Conservation (phyloP, 352 stramenopile species). For the Blastocystis sp. region DNA sequence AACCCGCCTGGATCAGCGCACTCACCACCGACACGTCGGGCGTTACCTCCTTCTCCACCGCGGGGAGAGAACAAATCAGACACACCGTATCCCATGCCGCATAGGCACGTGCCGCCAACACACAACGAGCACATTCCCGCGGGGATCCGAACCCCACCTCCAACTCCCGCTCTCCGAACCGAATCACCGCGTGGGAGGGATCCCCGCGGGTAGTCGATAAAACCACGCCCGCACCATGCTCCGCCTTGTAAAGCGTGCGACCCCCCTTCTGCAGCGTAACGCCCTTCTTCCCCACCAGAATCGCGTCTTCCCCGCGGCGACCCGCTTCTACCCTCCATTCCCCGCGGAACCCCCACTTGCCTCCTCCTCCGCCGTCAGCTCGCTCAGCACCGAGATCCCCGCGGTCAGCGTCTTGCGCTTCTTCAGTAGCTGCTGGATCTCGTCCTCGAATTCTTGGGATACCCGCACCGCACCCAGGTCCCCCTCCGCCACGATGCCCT, state of each 20-base stretch:
- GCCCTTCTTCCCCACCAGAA: not conserved
- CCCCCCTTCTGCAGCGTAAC: not conserved
- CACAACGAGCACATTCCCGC: not conserved
- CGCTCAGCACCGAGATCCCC: not conserved
- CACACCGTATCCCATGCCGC: slow-evolving; percentile 36
- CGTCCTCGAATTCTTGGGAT: slow-evolving; percentile 32
- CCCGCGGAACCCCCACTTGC: not conserved
- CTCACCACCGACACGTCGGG: slow-evolving; percentile 24
- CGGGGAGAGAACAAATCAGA: slow-evolving; percentile 50
- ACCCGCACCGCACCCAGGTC: not conserved
- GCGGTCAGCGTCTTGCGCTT: not conserved
- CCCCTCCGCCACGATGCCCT: not conserved
- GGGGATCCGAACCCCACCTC: not conserved
- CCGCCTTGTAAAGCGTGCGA: not conserved
- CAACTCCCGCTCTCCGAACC: not conserved
- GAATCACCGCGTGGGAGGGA: not conserved
- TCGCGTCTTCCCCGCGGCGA: not conserved
- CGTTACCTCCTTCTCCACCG: slow-evolving; percentile 39
- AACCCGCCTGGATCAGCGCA: slow-evolving; percentile 38
- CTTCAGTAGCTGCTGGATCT: slow-evolving; percentile 28
- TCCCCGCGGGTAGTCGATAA: not conserved
- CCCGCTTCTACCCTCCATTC: not conserved
- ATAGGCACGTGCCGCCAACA: slow-evolving; percentile 34
- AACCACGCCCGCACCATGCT: not conserved
- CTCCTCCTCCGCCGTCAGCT: not conserved